phyloP scores from a whole-genome alignment of 2,329 filamentous ascomycete genomes.

The Cercospora janseana region DNA sequence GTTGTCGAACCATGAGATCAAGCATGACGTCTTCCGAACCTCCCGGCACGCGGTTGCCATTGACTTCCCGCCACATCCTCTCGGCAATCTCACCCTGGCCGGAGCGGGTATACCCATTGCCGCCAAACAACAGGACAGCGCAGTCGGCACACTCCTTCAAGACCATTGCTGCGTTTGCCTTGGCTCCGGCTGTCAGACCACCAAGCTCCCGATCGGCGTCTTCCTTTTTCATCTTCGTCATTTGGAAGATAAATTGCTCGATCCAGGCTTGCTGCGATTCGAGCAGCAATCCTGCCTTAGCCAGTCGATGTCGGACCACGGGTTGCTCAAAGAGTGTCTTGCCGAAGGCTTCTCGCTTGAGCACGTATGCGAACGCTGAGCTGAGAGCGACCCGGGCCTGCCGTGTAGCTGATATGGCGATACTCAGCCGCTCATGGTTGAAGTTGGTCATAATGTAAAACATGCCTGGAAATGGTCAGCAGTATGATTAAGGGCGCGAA shows the following conservation, averaged over 20 bases:
- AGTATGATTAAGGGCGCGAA: conserved; percentile 54
- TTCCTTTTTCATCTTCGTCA: conserved; percentile 59
- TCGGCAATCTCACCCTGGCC: conserved; percentile 71
- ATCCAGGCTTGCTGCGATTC: conserved; percentile 72
- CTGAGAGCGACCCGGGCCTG: conserved; percentile 60
- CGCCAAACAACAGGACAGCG: conserved; percentile 69
- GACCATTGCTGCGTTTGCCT: conserved; percentile 70
- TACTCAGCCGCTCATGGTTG: conserved; percentile 71
- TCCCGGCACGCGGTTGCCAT: conserved; percentile 45
- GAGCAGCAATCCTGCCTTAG: conserved; percentile 65
- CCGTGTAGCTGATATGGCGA: conserved; percentile 63
- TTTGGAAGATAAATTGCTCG: conserved; percentile 67
- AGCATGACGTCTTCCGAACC: conserved; percentile 72
- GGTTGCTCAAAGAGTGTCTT: conserved; percentile 71
- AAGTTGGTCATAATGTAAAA: conserved; percentile 51
- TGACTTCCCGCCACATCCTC: conserved; percentile 50
- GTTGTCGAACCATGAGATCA: conserved; percentile 66
- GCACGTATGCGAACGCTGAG: conserved; percentile 60
- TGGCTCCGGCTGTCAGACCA: conserved; percentile 68
- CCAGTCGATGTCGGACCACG: conserved; percentile 70
- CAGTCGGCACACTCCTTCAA: conserved; percentile 68
- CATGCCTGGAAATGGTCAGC: conserved; percentile 64
- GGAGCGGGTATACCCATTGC: conserved; percentile 64
- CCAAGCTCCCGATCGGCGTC: conserved; percentile 65
- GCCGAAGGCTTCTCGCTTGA: conserved; percentile 67